These are phyloP conservation scores for Cyberlindnera euphorbiae DNA, from an alignment of 805 yeast genomes.

Conservation along the genomic window DNA sequence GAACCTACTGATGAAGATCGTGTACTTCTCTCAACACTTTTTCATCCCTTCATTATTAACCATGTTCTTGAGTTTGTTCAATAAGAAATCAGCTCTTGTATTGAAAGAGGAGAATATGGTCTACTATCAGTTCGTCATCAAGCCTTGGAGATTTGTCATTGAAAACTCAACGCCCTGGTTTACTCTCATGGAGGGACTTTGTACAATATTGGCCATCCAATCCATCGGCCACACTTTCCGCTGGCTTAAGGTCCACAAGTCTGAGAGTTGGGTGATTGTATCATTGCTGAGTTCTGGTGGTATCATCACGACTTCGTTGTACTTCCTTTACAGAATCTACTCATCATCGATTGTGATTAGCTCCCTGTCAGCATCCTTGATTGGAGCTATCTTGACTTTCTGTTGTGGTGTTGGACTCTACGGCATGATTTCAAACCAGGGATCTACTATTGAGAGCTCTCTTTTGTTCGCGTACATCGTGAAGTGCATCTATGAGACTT, in stretches of 20 bases:
- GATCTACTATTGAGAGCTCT: constrained; percentile 88
- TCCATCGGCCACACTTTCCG: constrained; percentile 79
- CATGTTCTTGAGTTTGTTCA: constrained; percentile 54
- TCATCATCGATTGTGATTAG: constrained; percentile 61
- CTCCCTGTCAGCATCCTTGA: constrained; percentile 70
- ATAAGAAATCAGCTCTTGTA: constrained; percentile 26
- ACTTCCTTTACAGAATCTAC: constrained; percentile 79
- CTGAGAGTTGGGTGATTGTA: constrained; percentile 74
- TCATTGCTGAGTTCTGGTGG: constrained; percentile 70
- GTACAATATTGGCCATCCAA: constrained; percentile 87
- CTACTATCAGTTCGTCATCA: constrained; percentile 37
- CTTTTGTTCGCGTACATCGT: constrained; percentile 86
- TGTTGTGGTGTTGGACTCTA: constrained; percentile 70
- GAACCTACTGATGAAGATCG: constrained; percentile 28
- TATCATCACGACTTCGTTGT: constrained; percentile 69
- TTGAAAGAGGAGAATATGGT: constrained; percentile 19
- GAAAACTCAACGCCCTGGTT: constrained; percentile 84
- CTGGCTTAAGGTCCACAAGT: constrained; percentile 56
- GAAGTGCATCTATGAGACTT: constrained; percentile 86
- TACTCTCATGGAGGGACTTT: constrained; percentile 88
- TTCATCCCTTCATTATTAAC: constrained; percentile 79
- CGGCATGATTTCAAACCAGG: constrained; percentile 79
- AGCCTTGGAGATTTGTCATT: constrained; percentile 68
- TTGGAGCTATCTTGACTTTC: constrained; percentile 80
- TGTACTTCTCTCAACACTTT: constrained; percentile 80